Base-by-base conservation (phyloP, 305 asterid species). In the Fraxinus paxiana region DNA sequence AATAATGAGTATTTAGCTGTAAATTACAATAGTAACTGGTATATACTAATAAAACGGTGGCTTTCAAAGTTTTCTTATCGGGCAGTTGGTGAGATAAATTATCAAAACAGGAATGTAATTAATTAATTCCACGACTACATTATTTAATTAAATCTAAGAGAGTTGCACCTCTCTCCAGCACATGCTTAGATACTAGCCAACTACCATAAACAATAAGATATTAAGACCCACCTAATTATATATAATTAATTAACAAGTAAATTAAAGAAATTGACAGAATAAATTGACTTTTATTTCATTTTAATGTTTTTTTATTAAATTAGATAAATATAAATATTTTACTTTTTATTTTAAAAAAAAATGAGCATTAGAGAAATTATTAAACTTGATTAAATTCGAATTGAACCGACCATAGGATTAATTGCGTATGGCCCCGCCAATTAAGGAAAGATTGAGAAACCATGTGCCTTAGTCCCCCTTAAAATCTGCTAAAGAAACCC, bases 381-480 rank as follows among this genome's bases (percentile, higher is more conserved):
- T 56, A 56, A 54, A 17, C 10, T 54, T 18, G 20, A 18, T 51
- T 15, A 54, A 1, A 54, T 20, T 61, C 6, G 73, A 65, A 65
- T 67, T 84, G 71, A 71, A 72, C 84, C 85, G 82, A 82, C 82
- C 78, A 67, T 43, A 1, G 13, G 79, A 78, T 76, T 83, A 81
- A 84, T 84, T 80, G 37, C 0, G 12, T 31, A 77, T 65, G 80
- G 72, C n/a, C 92, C 88, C 63, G 84, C 78, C 80, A 85, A 89
- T 90, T 34, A 84, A 82, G 91, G 87, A 78, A 48, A 48, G 20
- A 15, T 48, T 48, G 59, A 15, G 59, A 1, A 48, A 80, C 91
- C 92, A 91, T 88, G 93, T 91, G 92, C 91, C 35, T 70, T 28
- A 82, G 54, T 82, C 51, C 84, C 83, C 83, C 82, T 81, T 71